These are phyloP conservation scores for Ceratocystis ficicola DNA, from an alignment of 2,329 filamentous ascomycete genomes.

Conservation along the genomic window DNA sequence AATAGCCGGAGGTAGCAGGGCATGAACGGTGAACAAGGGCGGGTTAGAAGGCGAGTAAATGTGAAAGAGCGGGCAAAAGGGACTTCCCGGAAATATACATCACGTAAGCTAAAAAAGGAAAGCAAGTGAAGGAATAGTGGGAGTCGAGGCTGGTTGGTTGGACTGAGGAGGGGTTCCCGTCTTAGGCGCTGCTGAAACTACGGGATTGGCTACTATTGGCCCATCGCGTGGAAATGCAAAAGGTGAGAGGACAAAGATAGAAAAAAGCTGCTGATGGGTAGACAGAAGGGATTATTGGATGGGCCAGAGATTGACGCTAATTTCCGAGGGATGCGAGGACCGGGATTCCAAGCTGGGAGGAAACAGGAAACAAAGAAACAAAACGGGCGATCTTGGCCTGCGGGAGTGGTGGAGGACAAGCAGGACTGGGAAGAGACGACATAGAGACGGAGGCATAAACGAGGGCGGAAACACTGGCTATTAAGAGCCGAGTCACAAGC, in stretches of 20 bases:
- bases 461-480: background rate
- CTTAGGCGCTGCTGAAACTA: background rate
- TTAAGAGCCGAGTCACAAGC: background rate
- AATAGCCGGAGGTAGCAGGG: background rate
- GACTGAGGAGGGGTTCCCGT: background rate
- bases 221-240: background rate
- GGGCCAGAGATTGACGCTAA: background rate
- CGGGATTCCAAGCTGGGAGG: background rate
- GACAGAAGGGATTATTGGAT: background rate
- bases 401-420: background rate
- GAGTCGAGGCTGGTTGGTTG: background rate
- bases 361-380: background rate
- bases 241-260: background rate
- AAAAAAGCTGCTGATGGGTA: background rate
- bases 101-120: background rate
- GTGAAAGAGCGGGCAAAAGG: conserved; percentile 18
- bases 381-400: background rate
- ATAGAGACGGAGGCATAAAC: background rate
- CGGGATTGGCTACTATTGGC: background rate
- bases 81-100: fast-evolving
- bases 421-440: too few relatives aligned
- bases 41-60: background rate
- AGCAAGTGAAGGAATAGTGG: background rate
- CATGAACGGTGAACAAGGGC: background rate
- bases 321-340: background rate